phyloP scores from a whole-genome alignment of 768 basidiomycete species.

The Russula vinacea region DNA sequence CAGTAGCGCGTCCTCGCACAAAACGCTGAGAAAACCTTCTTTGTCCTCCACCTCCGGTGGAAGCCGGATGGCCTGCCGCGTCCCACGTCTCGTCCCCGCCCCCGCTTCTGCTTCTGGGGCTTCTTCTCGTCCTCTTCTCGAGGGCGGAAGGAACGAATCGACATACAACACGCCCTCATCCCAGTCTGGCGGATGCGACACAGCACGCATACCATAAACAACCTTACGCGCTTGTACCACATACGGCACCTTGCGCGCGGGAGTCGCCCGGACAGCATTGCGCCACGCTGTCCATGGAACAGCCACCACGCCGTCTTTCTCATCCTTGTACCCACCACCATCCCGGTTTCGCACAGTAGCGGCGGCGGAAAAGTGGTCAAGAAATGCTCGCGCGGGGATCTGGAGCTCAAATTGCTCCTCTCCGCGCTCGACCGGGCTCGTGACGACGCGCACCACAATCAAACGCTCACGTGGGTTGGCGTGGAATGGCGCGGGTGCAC shows the following conservation, averaged over 20 bases:
- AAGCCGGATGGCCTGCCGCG: constrained; percentile 1
- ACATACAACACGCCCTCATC: constrained; percentile 9
- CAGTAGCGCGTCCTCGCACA: constrained; percentile 24
- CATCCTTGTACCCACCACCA: background rate
- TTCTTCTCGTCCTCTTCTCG: background rate
- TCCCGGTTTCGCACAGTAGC: background rate
- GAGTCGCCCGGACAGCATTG: background rate
- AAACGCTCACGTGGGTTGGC: constrained; percentile 18
- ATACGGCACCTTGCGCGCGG: constrained; percentile 9
- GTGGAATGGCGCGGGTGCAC: constrained; percentile 5
- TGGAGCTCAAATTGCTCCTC: constrained; percentile 23
- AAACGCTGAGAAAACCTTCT: background rate
- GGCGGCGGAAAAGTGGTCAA: background rate
- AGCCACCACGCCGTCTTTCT: background rate
- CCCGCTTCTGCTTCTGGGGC: background rate
- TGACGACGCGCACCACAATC: constrained; percentile 11
- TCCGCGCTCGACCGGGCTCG: constrained; percentile 14
- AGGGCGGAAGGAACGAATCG: constrained; percentile 16
- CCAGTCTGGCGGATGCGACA: constrained; percentile 18
- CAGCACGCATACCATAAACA: constrained; percentile 14
- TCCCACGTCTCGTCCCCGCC: background rate
- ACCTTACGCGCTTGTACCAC: constrained; percentile 5
- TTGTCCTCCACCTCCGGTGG: background rate
- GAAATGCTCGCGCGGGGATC: constrained; percentile 8
- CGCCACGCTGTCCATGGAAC: constrained; percentile 17